Percentiles rank a stretch among this genome's conserved stretches.
These are phyloP conservation scores for Coniochaeta ligniaria DNA, from an alignment of 2,329 filamentous ascomycete species.

Conservation along the genomic window DNA sequence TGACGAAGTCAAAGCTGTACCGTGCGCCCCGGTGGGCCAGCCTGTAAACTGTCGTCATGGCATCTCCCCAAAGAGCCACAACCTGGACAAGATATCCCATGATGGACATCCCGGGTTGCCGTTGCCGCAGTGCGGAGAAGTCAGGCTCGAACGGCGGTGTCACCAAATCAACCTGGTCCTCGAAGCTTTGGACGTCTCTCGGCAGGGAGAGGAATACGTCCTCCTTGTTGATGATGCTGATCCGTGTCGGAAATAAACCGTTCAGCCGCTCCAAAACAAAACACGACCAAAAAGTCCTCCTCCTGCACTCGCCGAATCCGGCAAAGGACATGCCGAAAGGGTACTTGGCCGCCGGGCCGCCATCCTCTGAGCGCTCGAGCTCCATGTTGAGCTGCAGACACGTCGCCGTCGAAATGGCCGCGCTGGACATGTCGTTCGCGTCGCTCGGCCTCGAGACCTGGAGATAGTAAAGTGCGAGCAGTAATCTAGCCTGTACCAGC, in stretches of 20 bases:
- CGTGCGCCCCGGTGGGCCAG: constrained; percentile 25
- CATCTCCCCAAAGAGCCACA: constrained; percentile 57
- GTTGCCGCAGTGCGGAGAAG: constrained; percentile 16
- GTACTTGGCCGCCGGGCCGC: constrained; percentile 28
- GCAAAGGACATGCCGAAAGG: constrained; percentile 51
- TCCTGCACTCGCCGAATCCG: constrained; percentile 57
- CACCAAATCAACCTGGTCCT: constrained; percentile 48
- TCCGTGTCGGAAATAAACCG: constrained; percentile 45
- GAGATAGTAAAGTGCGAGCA: constrained; percentile 60
- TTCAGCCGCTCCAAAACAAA: constrained; percentile 64
- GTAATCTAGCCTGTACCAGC: constrained; percentile 59
- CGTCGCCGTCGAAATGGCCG: constrained; percentile 52
- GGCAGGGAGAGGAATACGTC: constrained; percentile 63
- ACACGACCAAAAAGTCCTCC: constrained; percentile 66
- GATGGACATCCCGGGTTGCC: constrained; percentile 29
- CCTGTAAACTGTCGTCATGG: constrained; percentile 52
- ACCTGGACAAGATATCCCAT: constrained; percentile 58
- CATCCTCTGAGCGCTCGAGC: constrained; percentile 31
- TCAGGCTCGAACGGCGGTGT: constrained; percentile 55
- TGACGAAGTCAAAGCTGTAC: constrained; percentile 15
- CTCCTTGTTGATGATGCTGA: constrained; percentile 51
- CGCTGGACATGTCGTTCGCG: constrained; percentile 57
- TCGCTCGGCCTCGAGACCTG: constrained; percentile 51
- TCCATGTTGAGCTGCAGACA: constrained; percentile 60
- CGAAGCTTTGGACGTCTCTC: constrained; percentile 52